These are phyloP conservation scores for Phialophora expanda DNA, from an alignment of 2,329 filamentous ascomycete genomes.

Conservation along the genomic window DNA sequence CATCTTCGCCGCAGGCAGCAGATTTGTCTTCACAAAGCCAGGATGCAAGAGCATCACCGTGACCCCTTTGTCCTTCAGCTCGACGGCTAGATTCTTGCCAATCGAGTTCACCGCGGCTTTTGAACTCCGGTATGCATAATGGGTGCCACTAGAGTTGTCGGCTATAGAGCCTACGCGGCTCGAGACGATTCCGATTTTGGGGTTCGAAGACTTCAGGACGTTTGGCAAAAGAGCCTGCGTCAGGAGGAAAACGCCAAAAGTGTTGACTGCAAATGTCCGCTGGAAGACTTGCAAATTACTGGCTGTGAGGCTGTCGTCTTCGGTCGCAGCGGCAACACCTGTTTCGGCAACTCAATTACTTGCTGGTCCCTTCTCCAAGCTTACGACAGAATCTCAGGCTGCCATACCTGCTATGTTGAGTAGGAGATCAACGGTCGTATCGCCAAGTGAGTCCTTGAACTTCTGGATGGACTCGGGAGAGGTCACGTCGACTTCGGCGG, in stretches of 20 bases:
- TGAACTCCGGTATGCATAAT: constrained; percentile 52
- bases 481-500: constrained; percentile 38
- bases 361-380: background rate
- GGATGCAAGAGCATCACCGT: constrained; percentile 53
- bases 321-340: constrained; percentile 45
- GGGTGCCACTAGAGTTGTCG: constrained; percentile 51
- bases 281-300: constrained; percentile 39
- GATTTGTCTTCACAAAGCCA: constrained; percentile 49
- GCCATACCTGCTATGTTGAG: constrained; percentile 38
- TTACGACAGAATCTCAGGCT: background rate
- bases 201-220: constrained; percentile 42
- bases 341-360: constrained; percentile 16
- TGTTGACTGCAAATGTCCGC: constrained; percentile 51
- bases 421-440: constrained; percentile 33
- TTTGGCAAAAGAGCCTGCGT: constrained; percentile 54
- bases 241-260: constrained; percentile 53
- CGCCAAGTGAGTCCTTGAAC: constrained; percentile 35
- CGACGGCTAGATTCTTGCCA: constrained; percentile 52
- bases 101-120: constrained; percentile 55
- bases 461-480: constrained; percentile 35
- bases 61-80: constrained; percentile 50
- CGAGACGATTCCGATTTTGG: constrained; percentile 51
- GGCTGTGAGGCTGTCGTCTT: constrained; percentile 45
- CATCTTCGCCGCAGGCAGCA: constrained; percentile 39
- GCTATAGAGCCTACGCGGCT: constrained; percentile 52